Base-by-base conservation (phyloP, 2,329 filamentous ascomycete genomes). In the Graphiopsis chlorocephala region DNA sequence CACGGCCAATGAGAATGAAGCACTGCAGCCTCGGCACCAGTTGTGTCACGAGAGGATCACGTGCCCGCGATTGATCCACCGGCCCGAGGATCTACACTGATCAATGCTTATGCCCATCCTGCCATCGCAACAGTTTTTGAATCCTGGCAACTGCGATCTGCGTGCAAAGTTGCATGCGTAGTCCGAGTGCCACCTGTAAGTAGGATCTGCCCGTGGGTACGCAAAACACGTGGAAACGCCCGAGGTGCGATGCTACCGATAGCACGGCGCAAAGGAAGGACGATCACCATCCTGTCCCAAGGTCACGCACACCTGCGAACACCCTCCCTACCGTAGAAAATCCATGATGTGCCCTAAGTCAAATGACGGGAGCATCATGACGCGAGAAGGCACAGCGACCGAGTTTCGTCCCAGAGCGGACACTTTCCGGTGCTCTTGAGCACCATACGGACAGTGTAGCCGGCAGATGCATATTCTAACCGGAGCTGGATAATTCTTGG, bases 161-260 rank as follows among this genome's bases (percentile, higher is more conserved):
- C 58, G 58, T 25, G 58, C 58, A 61, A 35, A 50, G 42, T 50
- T 29, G 45, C 45, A 47, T 35, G 48, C 20, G 58, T 29, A 61
- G 58, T 61, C 58, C 58, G 48, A 61, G 58, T 61, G 58, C 28
- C 42, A 17, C 38, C 38, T 53, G 28, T 17, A 14, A 31, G 38
- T 38, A 28, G 56, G 57, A 60, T 60, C 38, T 60, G 38, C 57
- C 53, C 25, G 26, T 25, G 25, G 47, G 47, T 25, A 12, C n/a
- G 14, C 35, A 58, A 35, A 56, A 35, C 29, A 35, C 55, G 31
- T 58, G 55, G 33, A 45, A 45, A 58, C 55, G 25, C 25, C 55
- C 31, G 35, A 58, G 31, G 55, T 45, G 28, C 31, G 55, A 38
- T 17, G n/a, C 8, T 35, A 7, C 50, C 26, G 50, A 53, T 20